Conservation (phyloP, 805 yeast species). For the Metschnikowia lunata region DNA sequence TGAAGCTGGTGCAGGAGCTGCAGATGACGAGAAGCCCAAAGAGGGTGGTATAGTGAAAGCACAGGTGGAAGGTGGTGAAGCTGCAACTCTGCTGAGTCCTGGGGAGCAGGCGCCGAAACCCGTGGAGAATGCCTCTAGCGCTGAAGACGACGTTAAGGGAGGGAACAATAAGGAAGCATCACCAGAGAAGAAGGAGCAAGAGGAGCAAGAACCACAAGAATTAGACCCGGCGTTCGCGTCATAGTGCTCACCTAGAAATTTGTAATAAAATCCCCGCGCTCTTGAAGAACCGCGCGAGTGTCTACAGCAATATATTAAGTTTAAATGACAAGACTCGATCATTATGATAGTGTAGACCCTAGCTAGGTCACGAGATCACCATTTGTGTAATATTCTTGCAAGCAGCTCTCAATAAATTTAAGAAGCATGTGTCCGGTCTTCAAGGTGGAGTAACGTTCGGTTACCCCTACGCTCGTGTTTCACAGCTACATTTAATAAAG, state of each 20-base stretch:
- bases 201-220: conserved; percentile 13
- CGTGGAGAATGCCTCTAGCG: neutral
- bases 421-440: no score
- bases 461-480: no score
- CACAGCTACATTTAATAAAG: no score
- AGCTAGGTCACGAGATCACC: no score
- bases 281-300: neutral
- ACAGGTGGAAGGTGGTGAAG: neutral
- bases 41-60: neutral
- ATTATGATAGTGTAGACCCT: no score
- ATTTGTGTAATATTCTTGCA: no score
- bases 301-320: neutral
- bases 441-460: no score
- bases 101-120: neutral
- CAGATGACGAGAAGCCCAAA: neutral
- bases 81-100: no score
- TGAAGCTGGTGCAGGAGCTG: conserved; percentile 5
- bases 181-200: neutral
- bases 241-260: neutral
- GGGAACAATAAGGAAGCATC: neutral
- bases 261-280: conserved; percentile 1
- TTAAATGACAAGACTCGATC: no score
- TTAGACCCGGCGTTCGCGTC: conserved; percentile 25
- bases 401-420: no score
- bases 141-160: neutral